Evolutionary conservation across 208 protist genomes (phyloP).

Genomic region (Strigomonas galati): DNA sequence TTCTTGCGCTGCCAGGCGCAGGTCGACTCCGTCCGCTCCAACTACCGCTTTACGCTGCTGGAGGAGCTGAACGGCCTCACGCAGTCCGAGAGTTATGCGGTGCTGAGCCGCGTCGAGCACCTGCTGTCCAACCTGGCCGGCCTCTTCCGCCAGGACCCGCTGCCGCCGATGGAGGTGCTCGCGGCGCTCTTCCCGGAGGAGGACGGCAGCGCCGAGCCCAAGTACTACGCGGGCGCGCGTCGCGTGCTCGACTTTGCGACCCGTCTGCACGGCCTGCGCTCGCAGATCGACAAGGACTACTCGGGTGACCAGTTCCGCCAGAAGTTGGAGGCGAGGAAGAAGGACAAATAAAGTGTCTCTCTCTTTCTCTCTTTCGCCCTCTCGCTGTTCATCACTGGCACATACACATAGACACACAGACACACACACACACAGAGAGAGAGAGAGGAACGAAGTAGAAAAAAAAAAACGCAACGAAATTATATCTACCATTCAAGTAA

Average conservation of each 20-base stretch:
- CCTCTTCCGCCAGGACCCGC: conserved; percentile 40
- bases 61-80: conserved; percentile 89
- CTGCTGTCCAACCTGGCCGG: conserved; percentile 74
- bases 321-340: conserved; percentile 6
- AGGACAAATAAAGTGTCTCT: neutral
- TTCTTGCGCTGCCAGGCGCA: conserved; percentile 83
- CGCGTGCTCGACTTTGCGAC: conserved; percentile 57
- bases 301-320: conserved; percentile 29
- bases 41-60: conserved; percentile 83
- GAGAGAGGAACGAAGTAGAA: too few species aligned
- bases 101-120: conserved; percentile 71
- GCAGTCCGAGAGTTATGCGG: conserved; percentile 79
- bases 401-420: too few species aligned
- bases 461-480: too few species aligned
- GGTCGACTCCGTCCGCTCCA: conserved; percentile 69
- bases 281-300: conserved; percentile 74
- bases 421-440: too few species aligned
- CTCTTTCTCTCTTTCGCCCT: too few species aligned
- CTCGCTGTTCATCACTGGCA: too few species aligned
- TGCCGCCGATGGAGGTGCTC: conserved; percentile 52
- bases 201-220: conserved; percentile 20
- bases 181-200: conserved; percentile 63
- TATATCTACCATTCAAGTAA: too few species aligned
- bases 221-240: conserved; percentile 56
- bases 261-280: conserved; percentile 60